Conservation (phyloP, 179 eudicot species). For the Spinacia oleracea region DNA sequence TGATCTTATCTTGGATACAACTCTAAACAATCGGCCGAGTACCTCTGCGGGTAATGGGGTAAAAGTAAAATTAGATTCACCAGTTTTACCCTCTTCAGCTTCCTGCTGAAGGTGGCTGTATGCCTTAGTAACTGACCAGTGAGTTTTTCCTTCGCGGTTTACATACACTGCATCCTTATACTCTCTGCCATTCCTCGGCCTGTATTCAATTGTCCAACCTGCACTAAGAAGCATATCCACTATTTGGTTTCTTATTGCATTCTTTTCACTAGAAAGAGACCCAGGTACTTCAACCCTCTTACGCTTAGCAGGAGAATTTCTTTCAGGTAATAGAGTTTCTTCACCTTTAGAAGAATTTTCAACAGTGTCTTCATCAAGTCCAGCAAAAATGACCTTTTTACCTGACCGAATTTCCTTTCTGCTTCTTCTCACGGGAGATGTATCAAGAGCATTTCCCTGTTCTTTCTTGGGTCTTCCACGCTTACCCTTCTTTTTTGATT, state of each 20-base stretch:
- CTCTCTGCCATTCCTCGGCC: conserved; percentile 56
- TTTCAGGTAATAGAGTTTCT: conserved; percentile 20
- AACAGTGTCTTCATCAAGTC: neutral
- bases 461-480: conserved; percentile 44
- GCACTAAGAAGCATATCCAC: conserved; percentile 54
- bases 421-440: conserved; percentile 28
- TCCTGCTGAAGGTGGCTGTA: conserved; percentile 49
- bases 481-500: conserved; percentile 26
- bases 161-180: conserved; percentile 77
- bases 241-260: conserved; percentile 53
- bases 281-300: conserved; percentile 42
- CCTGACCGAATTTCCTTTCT: conserved; percentile 14
- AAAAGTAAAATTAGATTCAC: conserved; percentile 45
- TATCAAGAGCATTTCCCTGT: conserved; percentile 21
- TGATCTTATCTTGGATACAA: conserved; percentile 35
- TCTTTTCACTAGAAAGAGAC: conserved; percentile 32
- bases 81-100: conserved; percentile 51
- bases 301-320: conserved; percentile 18
- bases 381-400: conserved; percentile 19
- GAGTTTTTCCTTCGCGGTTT: conserved; percentile 52
- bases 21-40: conserved; percentile 60
- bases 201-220: conserved; percentile 79
- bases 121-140: conserved; percentile 86
- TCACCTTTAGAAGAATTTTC: conserved; percentile 12
- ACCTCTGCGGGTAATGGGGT: conserved; percentile 64